A percentile compares a stretch with the other conserved stretches of the same genome.
These are phyloP conservation scores for Elongisporangium anandrum DNA, from an alignment of 352 stramenopile genomes.

Conservation along the genomic window DNA sequence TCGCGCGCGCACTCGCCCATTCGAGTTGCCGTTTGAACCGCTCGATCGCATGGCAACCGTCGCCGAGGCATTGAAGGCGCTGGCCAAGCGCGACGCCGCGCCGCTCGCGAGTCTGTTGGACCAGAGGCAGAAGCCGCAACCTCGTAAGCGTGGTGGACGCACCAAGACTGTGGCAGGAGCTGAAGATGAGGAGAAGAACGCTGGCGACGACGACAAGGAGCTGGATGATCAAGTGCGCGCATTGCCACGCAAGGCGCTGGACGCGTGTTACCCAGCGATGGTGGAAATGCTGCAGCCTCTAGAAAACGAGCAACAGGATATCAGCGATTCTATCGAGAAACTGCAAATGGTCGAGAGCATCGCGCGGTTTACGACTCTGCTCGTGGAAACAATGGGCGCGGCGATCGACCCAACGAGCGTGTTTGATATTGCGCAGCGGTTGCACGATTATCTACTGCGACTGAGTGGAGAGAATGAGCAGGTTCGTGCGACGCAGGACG, in stretches of 20 bases:
- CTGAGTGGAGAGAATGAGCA: conserved; percentile 36
- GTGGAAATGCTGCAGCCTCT: conserved; percentile 22
- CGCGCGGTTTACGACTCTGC: conserved; percentile 47
- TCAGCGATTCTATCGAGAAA: conserved; percentile 12
- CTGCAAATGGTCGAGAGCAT: conserved; percentile 36
- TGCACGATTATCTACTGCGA: conserved; percentile 63
- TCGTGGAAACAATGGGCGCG: conserved; percentile 52
- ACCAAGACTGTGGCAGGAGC: conserved; percentile 9
- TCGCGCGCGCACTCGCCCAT: background rate
- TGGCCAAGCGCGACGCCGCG: conserved; percentile 27
- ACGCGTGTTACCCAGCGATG: conserved; percentile 47
- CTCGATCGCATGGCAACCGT: conserved; percentile 13
- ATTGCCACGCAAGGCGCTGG: conserved; percentile 35
- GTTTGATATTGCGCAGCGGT: conserved; percentile 50
- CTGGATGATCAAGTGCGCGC: conserved; percentile 57
- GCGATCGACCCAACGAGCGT: conserved; percentile 53
- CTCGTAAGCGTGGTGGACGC: conserved; percentile 10
- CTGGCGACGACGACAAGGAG: conserved; percentile 4
- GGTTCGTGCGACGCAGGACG: conserved; percentile 52
- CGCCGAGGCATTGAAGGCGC: conserved; percentile 34
- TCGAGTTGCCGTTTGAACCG: conserved; percentile 15
- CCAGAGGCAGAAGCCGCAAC: conserved; percentile 20
- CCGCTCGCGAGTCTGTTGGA: conserved; percentile 29
- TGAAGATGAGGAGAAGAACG: conserved; percentile 8
- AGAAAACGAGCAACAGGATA: conserved; percentile 15